phyloP scores from a whole-genome alignment of 352 stramenopile species.

The Blastocystis sp. region DNA sequence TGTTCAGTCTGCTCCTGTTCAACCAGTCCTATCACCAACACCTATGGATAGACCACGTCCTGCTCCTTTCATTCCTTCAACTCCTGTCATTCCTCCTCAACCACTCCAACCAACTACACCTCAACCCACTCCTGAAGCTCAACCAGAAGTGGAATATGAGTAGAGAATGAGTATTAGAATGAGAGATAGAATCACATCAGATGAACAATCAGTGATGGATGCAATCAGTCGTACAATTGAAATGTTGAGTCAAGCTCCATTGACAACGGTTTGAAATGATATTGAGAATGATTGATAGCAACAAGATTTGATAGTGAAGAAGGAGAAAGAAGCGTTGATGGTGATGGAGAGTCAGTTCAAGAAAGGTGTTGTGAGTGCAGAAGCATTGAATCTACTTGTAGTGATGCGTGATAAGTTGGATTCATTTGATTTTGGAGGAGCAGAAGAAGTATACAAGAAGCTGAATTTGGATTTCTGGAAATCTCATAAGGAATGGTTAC shows the following conservation, averaged over 20 bases:
- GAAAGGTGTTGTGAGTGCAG: background rate
- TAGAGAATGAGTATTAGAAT: background rate
- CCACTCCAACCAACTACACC: background rate
- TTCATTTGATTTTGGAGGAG: background rate
- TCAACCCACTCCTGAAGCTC: background rate
- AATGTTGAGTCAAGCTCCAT: background rate
- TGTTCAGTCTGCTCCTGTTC: too few species aligned
- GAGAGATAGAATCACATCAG: background rate
- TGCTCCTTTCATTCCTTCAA: too few species aligned
- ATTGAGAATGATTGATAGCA: too few species aligned
- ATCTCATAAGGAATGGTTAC: conserved; percentile 28
- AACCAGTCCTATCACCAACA: too few species aligned
- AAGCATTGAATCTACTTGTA: background rate
- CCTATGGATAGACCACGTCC: too few species aligned
- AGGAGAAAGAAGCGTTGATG: background rate
- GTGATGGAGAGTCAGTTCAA: conserved; percentile 40
- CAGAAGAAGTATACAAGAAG: conserved; percentile 45
- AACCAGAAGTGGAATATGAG: background rate
- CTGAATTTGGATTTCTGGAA: conserved; percentile 54
- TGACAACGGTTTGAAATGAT: background rate
- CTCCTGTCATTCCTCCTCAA: too few species aligned
- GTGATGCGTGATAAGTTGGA: conserved; percentile 21
- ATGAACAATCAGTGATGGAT: conserved; percentile 10
- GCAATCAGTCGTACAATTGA: conserved; percentile 4
- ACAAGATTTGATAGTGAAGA: background rate